Percentiles rank a stretch among this genome's conserved stretches.
These are phyloP conservation scores for Teratosphaeria nubilosa DNA, from an alignment of 2,329 filamentous ascomycete genomes.

Conservation along the genomic window DNA sequence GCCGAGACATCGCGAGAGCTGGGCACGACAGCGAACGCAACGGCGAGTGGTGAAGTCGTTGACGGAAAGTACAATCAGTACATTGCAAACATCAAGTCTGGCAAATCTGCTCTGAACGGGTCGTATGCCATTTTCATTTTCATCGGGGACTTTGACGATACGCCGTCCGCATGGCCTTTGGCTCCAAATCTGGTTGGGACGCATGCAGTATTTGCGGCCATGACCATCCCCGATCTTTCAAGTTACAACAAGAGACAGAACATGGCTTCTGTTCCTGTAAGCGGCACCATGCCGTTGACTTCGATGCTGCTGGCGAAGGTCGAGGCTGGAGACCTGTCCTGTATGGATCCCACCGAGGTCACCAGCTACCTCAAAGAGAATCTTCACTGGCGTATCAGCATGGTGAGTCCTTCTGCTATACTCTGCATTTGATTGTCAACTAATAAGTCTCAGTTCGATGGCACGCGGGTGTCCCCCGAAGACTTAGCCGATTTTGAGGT, in stretches of 20 bases:
- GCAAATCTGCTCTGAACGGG: conserved; percentile 49
- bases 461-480: conserved; percentile 22
- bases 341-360: conserved; percentile 17
- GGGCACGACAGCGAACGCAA: conserved; percentile 7
- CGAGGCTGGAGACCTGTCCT: conserved; percentile 24
- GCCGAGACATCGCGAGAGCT: background rate
- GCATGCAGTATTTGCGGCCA: conserved; percentile 39
- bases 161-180: conserved; percentile 41
- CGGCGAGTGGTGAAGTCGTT: conserved; percentile 25
- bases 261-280: conserved; percentile 13
- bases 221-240: conserved; percentile 8
- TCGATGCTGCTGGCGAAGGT: conserved; percentile 29
- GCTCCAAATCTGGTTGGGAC: conserved; percentile 51
- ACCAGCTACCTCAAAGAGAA: conserved; percentile 22
- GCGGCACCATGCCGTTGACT: conserved; percentile 38
- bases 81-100: conserved; percentile 55
- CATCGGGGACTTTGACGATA: conserved; percentile 43
- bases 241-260: conserved; percentile 1
- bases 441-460: conserved; percentile 24
- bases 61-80: conserved; percentile 50
- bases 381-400: conserved; percentile 25
- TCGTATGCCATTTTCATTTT: conserved; percentile 62
- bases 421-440: background rate
- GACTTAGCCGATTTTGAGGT: conserved; percentile 30
- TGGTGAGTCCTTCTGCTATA: conserved; percentile 12